A percentile compares a stretch with the other conserved stretches of the same genome.
phyloP scores from a whole-genome alignment of 2,329 filamentous ascomycete genomes.

The Lecanicillium sp. region DNA sequence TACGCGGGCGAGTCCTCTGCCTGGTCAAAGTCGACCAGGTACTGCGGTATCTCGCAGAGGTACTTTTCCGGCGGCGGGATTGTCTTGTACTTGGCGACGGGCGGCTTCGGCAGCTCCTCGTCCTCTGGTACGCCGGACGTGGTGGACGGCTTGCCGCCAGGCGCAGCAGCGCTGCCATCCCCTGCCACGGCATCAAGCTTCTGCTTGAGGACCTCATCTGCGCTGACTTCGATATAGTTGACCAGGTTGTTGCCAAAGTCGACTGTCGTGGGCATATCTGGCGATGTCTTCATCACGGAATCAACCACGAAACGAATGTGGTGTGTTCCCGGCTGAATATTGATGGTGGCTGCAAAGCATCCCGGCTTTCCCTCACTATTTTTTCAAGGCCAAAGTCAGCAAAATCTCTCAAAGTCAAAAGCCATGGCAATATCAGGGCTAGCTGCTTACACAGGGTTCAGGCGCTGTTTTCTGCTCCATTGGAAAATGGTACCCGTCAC shows the following conservation, averaged over 20 bases:
- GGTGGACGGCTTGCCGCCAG: slow-evolving; percentile 12
- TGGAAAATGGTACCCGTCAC: slow-evolving; percentile 96
- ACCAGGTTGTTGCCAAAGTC: slow-evolving; percentile 97
- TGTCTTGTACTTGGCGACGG: slow-evolving; percentile 40
- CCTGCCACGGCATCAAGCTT: slow-evolving; percentile 20
- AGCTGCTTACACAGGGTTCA: slow-evolving; percentile 71
- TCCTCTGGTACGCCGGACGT: slow-evolving; percentile 20
- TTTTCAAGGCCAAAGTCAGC: slow-evolving; percentile 11
- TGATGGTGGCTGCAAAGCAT: slow-evolving; percentile 68
- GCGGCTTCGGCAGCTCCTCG: slow-evolving; percentile 36
- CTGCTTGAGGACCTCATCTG: slow-evolving; percentile 55
- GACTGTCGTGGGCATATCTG: slow-evolving; percentile 84
- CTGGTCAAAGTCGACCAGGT: slow-evolving; percentile 79
- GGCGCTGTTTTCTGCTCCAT: slow-evolving; percentile 89
- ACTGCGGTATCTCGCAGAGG: slow-evolving; percentile 69
- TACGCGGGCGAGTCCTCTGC: slow-evolving; percentile 71
- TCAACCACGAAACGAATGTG: slow-evolving; percentile 96
- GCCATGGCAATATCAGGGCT: too few species aligned
- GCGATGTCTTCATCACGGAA: slow-evolving; percentile 83
- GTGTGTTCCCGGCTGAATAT: slow-evolving; percentile 86
- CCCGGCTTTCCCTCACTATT: slow-evolving; percentile 48
- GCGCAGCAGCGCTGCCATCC: slow-evolving; percentile 18
- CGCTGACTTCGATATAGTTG: slow-evolving; percentile 92
- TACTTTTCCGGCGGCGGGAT: slow-evolving; percentile 54
- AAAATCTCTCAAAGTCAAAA: slow-evolving; percentile 10